Base-by-base conservation (phyloP, 2,329 filamentous ascomycete genomes). In the Colletotrichum sp. region DNA sequence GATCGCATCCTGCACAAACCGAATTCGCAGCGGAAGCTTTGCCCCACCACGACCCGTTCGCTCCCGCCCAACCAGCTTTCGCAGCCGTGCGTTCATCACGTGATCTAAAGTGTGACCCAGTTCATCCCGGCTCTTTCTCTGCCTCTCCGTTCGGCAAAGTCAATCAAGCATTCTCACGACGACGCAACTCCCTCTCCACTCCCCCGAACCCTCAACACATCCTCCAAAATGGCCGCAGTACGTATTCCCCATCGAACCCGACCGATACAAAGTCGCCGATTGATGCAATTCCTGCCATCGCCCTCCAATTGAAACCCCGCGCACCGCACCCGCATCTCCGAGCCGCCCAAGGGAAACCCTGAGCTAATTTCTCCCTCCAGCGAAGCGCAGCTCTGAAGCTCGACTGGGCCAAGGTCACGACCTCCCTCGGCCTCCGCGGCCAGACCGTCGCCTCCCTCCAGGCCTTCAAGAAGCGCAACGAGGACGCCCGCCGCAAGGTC, bases 381-480 rank as follows among this genome's bases (percentile, higher is more conserved):
- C 94, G 96, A 92, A 98, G 95, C 92, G 96, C 96, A 91, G 96
- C 96, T 88, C 93, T 98, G 89, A 99, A 99, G 93, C 93, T 99
- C 92, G 97, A 99, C 93, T 99, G 97, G 97, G 93, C 93, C 89
- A 97, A 98, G 90, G 93, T 99, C 84, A 94, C 94, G 88, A 93
- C 92, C 88, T 98, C 96, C 85, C 96, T 99, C 83, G 96, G 96
- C 87, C 95, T 99, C 87, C 95, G 95, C 87, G 97, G 97, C 86
- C 95, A 96, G 90, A 99, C 97, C 81, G 96, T 95, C 81, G 89
- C 94, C 83, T 94, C 96, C 78, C 95, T 99, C 78, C 94, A 96
- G 86, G 92, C 95, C 80, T 99, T 99, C 94, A 99, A 99, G 93
- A 97, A 98, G 93, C 96, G 97, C 90, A 98, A 99, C 91, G 97